Conservation (phyloP, 345 rosid genomes). For the Arabidopsis thaliana region TAIR10.1 NC_003070.9:7785501-7786000, state of each 20-base stretch:
- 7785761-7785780: conserved; percentile 25
- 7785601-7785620: background rate
- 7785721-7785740: conserved; percentile 40
- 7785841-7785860: background rate
- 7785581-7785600: conserved; percentile 23
- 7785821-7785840: conserved; percentile 26
- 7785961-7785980: conserved; percentile 34
- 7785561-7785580: background rate
- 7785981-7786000: conserved; percentile 28
- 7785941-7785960: conserved; percentile 43
- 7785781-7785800: conserved; percentile 26
- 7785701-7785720: conserved; percentile 19
- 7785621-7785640: conserved; percentile 23
- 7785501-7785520: background rate
- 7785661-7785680: background rate
- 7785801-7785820: conserved; percentile 18
- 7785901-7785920: conserved; percentile 41
- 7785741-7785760: conserved; percentile 39
- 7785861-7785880: background rate
- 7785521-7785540: background rate
- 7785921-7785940: conserved; percentile 42
- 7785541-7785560: background rate
- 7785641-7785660: conserved; percentile 14
- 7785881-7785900: conserved; percentile 40
- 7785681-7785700: conserved; percentile 41